Conservation (phyloP, 805 yeast genomes). For the Suhomyces pyralidae region DNA sequence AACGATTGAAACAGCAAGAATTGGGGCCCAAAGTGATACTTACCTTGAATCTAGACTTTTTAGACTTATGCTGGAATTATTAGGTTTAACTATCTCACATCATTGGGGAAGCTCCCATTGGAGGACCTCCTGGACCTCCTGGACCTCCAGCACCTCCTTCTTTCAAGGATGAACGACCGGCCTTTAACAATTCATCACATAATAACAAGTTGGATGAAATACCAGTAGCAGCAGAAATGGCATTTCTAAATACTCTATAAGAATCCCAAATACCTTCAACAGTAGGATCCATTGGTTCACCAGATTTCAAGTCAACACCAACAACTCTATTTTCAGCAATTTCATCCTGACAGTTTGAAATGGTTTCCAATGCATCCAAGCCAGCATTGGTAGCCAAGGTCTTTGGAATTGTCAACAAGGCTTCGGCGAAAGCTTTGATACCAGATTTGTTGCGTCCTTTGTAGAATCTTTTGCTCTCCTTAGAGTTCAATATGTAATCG, state of each 20-base stretch:
- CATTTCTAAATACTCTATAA: constrained; percentile 89
- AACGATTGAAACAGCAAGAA: background rate
- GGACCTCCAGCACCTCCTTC: constrained; percentile 30
- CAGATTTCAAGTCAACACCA: constrained; percentile 86
- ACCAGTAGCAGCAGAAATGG: constrained; percentile 87
- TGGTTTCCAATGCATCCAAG: constrained; percentile 84
- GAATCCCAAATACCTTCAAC: constrained; percentile 97
- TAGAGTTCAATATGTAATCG: constrained; percentile 52
- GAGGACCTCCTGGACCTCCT: constrained; percentile 14
- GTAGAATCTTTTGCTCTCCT: constrained; percentile 46
- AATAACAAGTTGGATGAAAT: constrained; percentile 87
- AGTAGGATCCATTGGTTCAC: constrained; percentile 94
- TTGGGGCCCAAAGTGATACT: background rate
- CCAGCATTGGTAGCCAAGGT: constrained; percentile 92
- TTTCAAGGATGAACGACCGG: constrained; percentile 91
- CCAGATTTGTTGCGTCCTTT: constrained; percentile 91
- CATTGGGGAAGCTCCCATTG: constrained; percentile 18
- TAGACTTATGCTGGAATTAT: background rate
- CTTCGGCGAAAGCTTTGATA: constrained; percentile 89
- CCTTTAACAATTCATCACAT: constrained; percentile 95
- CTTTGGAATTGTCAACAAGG: constrained; percentile 87
- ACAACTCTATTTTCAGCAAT: constrained; percentile 75
- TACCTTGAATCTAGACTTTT: background rate
- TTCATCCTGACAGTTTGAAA: constrained; percentile 87
- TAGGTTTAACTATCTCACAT: background rate